Conservation (phyloP, 2,329 filamentous ascomycete genomes). For the Uncinocarpus reesii region DNA sequence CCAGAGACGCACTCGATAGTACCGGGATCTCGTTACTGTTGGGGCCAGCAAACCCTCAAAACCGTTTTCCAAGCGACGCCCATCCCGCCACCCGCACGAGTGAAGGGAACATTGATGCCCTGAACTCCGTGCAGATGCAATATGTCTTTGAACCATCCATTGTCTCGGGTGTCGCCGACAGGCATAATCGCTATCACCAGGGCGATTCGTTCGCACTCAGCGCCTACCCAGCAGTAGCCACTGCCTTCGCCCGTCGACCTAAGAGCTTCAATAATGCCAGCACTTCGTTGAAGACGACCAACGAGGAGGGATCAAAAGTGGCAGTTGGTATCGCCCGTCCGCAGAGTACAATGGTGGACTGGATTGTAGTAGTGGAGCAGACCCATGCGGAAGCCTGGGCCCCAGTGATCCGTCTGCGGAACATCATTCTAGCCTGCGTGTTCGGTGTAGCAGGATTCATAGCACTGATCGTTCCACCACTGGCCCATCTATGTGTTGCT, state of each 20-base stretch:
- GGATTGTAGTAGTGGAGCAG: constrained; percentile 75
- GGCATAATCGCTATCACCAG: constrained; percentile 25
- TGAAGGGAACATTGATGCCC: neutral
- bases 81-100: neutral
- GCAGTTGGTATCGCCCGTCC: constrained; percentile 72
- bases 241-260: constrained; percentile 48
- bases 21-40: neutral
- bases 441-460: constrained; percentile 71
- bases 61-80: neutral
- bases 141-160: constrained; percentile 45
- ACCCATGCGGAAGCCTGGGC: constrained; percentile 61
- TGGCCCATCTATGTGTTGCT: constrained; percentile 69
- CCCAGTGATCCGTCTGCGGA: constrained; percentile 64
- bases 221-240: constrained; percentile 52
- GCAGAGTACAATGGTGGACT: constrained; percentile 59
- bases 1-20: constrained; percentile 4
- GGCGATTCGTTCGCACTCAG: constrained; percentile 48
- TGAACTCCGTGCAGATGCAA: constrained; percentile 35
- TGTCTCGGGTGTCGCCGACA: constrained; percentile 42
- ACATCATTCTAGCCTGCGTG: constrained; percentile 72
- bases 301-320: constrained; percentile 60
- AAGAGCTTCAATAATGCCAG: constrained; percentile 55
- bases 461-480: constrained; percentile 60
- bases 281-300: constrained; percentile 55
- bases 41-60: neutral